phyloP scores from a whole-genome alignment of 148 eudicot genomes.

The Talinum fruticosum region DNA sequence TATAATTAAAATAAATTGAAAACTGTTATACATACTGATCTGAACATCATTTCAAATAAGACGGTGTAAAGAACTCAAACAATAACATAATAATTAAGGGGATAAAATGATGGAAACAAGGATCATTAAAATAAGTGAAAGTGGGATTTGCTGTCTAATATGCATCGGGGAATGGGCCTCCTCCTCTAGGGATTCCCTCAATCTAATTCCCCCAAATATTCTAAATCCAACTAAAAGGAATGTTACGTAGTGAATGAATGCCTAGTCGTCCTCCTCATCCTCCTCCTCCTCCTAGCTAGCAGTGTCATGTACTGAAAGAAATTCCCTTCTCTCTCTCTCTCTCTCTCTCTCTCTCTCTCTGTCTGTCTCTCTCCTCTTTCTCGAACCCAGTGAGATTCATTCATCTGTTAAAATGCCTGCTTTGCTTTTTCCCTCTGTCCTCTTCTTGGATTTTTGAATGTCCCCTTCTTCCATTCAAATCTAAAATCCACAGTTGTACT shows the following conservation, averaged over 20 bases:
- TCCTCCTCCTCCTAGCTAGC: neutral
- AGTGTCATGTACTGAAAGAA: slow-evolving; percentile 20
- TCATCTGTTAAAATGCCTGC: slow-evolving; percentile 2
- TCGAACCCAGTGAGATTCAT: slow-evolving; percentile 52
- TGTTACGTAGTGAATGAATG: slow-evolving; percentile 32
- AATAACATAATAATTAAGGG: neutral
- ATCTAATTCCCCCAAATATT: slow-evolving; percentile 19
- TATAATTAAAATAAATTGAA: too few relatives aligned
- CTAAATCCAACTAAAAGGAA: slow-evolving; percentile 30
- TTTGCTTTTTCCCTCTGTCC: slow-evolving; percentile 39
- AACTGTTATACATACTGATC: too few relatives aligned
- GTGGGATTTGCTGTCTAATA: slow-evolving; percentile 43
- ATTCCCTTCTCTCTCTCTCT: neutral
- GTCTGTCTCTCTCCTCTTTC: slow-evolving; percentile 21
- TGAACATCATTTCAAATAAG: too few relatives aligned
- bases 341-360: neutral
- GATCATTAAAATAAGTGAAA: slow-evolving; percentile 31
- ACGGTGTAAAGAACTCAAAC: neutral
- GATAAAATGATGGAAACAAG: neutral
- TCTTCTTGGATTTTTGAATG: slow-evolving; percentile 40
- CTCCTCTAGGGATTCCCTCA: slow-evolving; percentile 45
- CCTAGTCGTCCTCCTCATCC: neutral
- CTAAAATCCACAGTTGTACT: neutral
- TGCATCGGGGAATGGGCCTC: slow-evolving; percentile 38
- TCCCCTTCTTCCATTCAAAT: slow-evolving; percentile 30